Evolutionary conservation across 2,329 filamentous ascomycete species (phyloP).

Genomic region (Fusarium gaditjirri): DNA sequence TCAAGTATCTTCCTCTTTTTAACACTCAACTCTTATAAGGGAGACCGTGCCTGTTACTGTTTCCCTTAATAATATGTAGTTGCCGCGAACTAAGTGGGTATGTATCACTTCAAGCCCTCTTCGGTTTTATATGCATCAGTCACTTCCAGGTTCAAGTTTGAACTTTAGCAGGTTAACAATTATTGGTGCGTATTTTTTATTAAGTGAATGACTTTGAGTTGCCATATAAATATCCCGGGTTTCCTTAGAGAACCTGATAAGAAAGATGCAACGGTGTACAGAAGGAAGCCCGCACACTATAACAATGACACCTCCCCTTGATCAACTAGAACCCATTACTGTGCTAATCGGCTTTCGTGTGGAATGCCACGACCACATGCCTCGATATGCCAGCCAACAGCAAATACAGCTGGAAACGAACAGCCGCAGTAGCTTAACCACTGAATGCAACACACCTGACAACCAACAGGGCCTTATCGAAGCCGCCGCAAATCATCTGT

Average conservation of each 20-base stretch:
- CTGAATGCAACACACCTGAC: not conserved
- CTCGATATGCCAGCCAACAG: not conserved
- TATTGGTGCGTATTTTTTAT: too few relatives aligned
- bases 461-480: not conserved
- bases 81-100: too few relatives aligned
- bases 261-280: not conserved
- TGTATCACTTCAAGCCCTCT: not conserved
- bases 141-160: not conserved
- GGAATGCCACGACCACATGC: not conserved
- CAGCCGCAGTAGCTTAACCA: not conserved
- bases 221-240: not conserved
- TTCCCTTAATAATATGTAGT: not conserved
- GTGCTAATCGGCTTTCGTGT: not conserved
- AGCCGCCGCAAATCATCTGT: not conserved
- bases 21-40: not conserved
- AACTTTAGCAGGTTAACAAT: not conserved
- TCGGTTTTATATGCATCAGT: too few relatives aligned
- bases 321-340: not conserved
- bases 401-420: not conserved
- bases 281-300: not conserved
- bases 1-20: not conserved
- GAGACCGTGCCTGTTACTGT: not conserved
- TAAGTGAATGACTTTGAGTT: not conserved
- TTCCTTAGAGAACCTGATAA: not conserved
- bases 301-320: rapidly evolving